Evolutionary conservation across 1,284 basidiomycete genomes (phyloP), one percentile per base, ranked within the genome.

Genomic region (Sporisorium graminicola): DNA sequence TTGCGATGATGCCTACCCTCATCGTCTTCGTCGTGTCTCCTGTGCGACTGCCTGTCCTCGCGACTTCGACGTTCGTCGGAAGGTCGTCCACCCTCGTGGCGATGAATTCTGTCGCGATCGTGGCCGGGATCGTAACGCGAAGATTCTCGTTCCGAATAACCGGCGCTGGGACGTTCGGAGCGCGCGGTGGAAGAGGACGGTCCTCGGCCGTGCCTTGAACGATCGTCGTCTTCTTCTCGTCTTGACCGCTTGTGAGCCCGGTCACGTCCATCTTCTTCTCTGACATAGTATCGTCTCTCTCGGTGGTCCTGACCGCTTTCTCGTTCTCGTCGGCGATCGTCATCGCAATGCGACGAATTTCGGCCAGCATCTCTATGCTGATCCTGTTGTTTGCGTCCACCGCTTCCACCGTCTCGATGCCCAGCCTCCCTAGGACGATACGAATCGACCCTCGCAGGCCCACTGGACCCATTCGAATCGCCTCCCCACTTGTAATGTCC

Each of bases 251-350:
- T n/a, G n/a, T n/a, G n/a, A n/a, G n/a, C n/a, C n/a, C n/a, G n/a
- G n/a, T n/a, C n/a, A n/a, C n/a, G n/a, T n/a, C n/a, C n/a, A n/a
- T n/a, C n/a, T n/a, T n/a, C 54, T 5, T 51, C 57, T 4, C 35
- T 46, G 14, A 26, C n/a, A 14, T 33, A 22, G 6, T 22, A 40
- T 20, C 49, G 35, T 6, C 40, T 29, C 6, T 29, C 35, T 22
- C 52, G 26, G 10, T 54, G 13, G 24, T 13, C 16, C 7, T 18
- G 24, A 56, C 58, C 79, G 64, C 77, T 75, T 59, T 64, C 73
- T 27, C 65, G 53, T 59, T 64, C 73, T 27, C 65, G 53, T 40
- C 64, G 64, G 27, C 63, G 61, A 26, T 76, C 71, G n/a, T 80
- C 67, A n/a, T 80, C 76, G 42, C 80, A 56, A 14, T 50, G 49